Evolutionary conservation across 2,329 filamentous ascomycete genomes (phyloP), one percentile per base, ranked within the genome.

Genomic region (Xylariaceae sp.): DNA sequence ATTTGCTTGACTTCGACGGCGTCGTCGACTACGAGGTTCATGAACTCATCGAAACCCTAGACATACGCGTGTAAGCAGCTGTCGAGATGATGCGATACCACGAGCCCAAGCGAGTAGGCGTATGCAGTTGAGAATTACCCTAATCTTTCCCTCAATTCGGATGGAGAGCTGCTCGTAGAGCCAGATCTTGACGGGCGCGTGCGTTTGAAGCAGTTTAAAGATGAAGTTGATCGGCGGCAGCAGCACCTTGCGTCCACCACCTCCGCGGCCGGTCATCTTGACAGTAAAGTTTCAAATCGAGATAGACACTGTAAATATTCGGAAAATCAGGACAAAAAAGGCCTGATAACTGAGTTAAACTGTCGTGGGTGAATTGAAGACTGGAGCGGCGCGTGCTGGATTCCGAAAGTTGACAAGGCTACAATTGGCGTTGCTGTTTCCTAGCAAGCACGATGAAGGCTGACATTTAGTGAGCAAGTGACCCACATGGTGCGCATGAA

Each of bases 11-110:
- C 92, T 77, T 97, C 93, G 59, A 97, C 86, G 35, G 94, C 94
- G 69, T 99, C 92, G 72, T 99, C 94, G 66, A 96, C 84, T 45
- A 97, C 94, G 53, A 99, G 81, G 78, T 99, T 99, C 92, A 99
- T 97, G 78, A 97, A 99, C 76, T 99, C 94, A 74, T 99, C 94
- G 67, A 99, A 99, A 11, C 94, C 92, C 92, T 96, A 63, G 1
- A 41, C 8, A 58, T 4, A 45, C 6, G 56, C n/a, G 39, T 23
- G 51, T 59, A 23, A 59, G 52, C 49, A 18, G 23, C 9, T 23
- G 17, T 11, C 30, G 17, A 35, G 2, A 18, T 49, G 48, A 4
- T 11, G 50, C 18, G 23, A n/a, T 45, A 17, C 18, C 13, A 18
- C 47, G 15, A 34, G 41, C 30, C n/a, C 48, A 23, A 75, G 10